Evolutionary conservation across 768 basidiomycete species (phyloP).

Genomic region (Neoboletus magnificus): DNA sequence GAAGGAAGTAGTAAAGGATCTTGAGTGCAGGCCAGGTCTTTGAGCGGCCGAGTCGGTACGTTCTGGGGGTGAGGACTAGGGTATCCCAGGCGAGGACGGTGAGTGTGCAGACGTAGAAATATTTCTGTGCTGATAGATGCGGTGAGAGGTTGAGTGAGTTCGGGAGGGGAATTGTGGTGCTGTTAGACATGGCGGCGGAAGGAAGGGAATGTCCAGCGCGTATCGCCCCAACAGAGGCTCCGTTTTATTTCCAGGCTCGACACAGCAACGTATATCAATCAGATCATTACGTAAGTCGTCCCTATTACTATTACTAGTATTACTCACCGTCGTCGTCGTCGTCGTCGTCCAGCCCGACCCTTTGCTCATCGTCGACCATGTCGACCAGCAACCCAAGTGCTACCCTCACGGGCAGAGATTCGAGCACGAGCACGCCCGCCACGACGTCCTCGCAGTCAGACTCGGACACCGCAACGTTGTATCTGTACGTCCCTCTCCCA

Average conservation of each 20-base stretch:
- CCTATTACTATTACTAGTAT: not conserved
- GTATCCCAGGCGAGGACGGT: constrained; percentile 91
- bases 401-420: not conserved
- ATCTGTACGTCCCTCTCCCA: constrained; percentile 24
- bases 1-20: constrained; percentile 68
- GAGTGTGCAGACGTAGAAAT: constrained; percentile 85
- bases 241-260: constrained; percentile 8
- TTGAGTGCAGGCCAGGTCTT: constrained; percentile 76
- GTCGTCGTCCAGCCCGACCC: not conserved
- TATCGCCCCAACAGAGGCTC: not conserved
- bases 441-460: constrained; percentile 2
- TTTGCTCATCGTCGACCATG: constrained; percentile 9
- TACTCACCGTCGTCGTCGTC: not conserved
- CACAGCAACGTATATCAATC: constrained; percentile 25
- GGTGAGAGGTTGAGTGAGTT: constrained; percentile 69
- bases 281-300: constrained; percentile 17
- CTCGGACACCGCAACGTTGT: constrained; percentile 23
- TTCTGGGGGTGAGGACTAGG: constrained; percentile 76
- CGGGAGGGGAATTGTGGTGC: constrained; percentile 39
- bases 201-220: not conserved
- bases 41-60: constrained; percentile 65
- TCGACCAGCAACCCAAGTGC: constrained; percentile 3
- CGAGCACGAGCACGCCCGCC: not conserved
- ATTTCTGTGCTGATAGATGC: constrained; percentile 82
- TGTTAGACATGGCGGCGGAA: constrained; percentile 16